Base-by-base conservation (phyloP, 2,329 filamentous ascomycete species). In the Sarocladiaceae sp. region DNA sequence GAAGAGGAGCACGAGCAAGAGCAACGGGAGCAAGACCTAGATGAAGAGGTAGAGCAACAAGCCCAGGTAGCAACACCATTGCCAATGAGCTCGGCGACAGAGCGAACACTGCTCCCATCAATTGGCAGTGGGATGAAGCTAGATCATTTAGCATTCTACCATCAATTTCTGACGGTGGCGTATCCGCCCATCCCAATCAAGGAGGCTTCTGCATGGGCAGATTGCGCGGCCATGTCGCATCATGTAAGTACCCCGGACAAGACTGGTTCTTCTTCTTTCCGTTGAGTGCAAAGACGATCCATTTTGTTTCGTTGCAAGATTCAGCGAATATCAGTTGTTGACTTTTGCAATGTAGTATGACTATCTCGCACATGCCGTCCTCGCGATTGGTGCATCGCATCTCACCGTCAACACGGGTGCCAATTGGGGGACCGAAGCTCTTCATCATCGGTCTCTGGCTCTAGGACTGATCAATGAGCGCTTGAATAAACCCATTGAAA, bases 91-190 rank as follows among this genome's bases (percentile, higher is more conserved):
- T n/a, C n/a, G n/a, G n/a, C n/a, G n/a, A n/a, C n/a, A n/a, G 36
- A 33, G 44, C 13, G 11, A 13, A 12, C 13, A 18, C 8, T 26
- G 23, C 40, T 23, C 28, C 33, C 12, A 5, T 44, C 40, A 7
- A 22, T 48, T 20, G 44, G 28, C 13, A 31, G 7, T 4, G 25
- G 26, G 10, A 29, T 48, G 44, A 48, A 33, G 11, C 58, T 71
- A 15, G 64, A 73, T 37, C 75, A 79, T 55, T 66, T 79, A 61
- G 65, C 72, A 7, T 75, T 77, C 56, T 78, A 77, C 54, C 74
- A 77, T 53, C 75, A 78, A 55, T 79, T 78, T 54, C 57, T 79
- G 12, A 63, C 71, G 1, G 60, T 67, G 2, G 75, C 74, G 4
- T 67, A 67, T 39, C 69, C 68, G 2, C 65, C 68, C 2, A 51